Conservation (phyloP, 2,329 filamentous ascomycete genomes). For the Calonectria fujianensis region DNA sequence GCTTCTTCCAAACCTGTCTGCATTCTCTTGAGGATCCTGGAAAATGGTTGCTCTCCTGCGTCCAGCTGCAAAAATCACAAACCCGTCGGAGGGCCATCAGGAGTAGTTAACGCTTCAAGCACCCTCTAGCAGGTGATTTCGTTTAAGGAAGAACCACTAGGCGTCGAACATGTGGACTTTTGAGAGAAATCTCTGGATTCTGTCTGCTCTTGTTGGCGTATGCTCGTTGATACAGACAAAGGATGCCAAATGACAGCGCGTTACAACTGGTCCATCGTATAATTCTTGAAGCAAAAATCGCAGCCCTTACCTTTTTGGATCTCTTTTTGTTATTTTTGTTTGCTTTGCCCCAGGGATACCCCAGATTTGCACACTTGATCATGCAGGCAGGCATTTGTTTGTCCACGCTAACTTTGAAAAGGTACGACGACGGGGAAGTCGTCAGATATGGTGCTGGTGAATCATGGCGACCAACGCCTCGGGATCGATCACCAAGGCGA, state of each 20-base stretch:
- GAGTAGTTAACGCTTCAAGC: neutral
- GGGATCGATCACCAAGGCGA: slow-evolving; percentile 67
- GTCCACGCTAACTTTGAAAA: slow-evolving; percentile 54
- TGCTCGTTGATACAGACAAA: neutral
- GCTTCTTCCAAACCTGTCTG: slow-evolving; percentile 21
- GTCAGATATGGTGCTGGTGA: slow-evolving; percentile 77
- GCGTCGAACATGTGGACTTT: slow-evolving; percentile 14
- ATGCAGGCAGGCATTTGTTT: slow-evolving; percentile 1
- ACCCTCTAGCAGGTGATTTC: slow-evolving; percentile 23
- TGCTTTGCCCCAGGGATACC: slow-evolving; percentile 31
- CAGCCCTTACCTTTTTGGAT: slow-evolving; percentile 13
- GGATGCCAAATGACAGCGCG: slow-evolving; percentile 7
- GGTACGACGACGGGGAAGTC: slow-evolving; percentile 78
- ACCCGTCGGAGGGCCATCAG: neutral
- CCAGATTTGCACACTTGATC: slow-evolving; percentile 8
- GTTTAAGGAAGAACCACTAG: neutral
- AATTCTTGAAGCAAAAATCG: slow-evolving; percentile 12
- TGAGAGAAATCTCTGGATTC: neutral
- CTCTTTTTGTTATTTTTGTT: slow-evolving; percentile 31
- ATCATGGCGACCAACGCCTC: slow-evolving; percentile 76
- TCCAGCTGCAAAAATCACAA: neutral
- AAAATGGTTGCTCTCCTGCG: neutral
- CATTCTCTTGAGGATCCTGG: neutral
- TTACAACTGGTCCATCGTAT: neutral
- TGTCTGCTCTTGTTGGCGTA: neutral